Evolutionary conservation across 768 basidiomycete species (phyloP), one percentile per base, ranked within the genome.

Genomic region (Kockovaella imperatae): DNA sequence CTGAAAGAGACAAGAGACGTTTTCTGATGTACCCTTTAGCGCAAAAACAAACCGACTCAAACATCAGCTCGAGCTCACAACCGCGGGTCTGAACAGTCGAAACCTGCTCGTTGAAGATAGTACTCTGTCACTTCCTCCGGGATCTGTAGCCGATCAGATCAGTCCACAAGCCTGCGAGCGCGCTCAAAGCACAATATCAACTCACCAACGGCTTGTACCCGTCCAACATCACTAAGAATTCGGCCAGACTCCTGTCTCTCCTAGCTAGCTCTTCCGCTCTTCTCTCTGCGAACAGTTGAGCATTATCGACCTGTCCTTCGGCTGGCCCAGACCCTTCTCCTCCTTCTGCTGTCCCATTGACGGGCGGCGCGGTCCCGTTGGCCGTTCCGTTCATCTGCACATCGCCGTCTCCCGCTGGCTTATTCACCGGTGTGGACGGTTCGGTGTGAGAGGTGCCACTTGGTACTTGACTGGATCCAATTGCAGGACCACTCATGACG

Each of bases 111-210:
- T 69, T 97, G 90, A 10, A 99, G 80, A 73, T 95, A 97, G 71
- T 91, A 95, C 63, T 95, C 88, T 3, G 91, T 95, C 20, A 99
- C 88, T 71, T 97, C 91, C 68, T 89, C 93, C 0, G 93, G 93
- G 53, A 97, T 87, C 91, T 96, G 67, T 10, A 23, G 18, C 30
- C 3, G 8, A 24, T 30, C 29, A 35, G 35, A 3, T 13, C 4
- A 31, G n/a, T n/a, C 3, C 18, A 6, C 10, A 15, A 2, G 35
- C 18, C 3, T 5, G 5, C 4, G 39, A 4, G 21, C 8, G 44
- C 28, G 25, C 30, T 35, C 1, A 40, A n/a, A n/a, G n/a, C n/a
- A n/a, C n/a, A n/a, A n/a, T n/a, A n/a, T 23, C 11, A 11, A 68
- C 80, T 49, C 62, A 93, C 93, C 69, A 97, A 71, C 35, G 93